These are phyloP conservation scores for Trametes gibbosa DNA, from an alignment of 768 basidiomycete species.

Conservation along the genomic window DNA sequence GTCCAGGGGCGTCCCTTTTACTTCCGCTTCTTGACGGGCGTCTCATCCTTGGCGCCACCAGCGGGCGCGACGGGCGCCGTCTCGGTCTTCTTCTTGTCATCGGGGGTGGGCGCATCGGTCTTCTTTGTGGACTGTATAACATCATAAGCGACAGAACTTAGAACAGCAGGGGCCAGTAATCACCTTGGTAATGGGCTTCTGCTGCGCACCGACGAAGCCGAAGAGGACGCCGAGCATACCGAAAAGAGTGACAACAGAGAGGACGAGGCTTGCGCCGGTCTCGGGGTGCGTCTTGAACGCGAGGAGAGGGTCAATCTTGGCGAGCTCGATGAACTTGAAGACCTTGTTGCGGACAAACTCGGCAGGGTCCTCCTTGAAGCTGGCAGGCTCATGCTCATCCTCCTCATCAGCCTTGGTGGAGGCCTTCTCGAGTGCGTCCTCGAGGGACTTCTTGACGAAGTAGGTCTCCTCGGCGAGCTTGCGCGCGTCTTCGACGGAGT, in stretches of 20 bases:
- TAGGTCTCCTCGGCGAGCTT: slow-evolving; percentile 85
- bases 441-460: slow-evolving; percentile 82
- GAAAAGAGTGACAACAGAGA: slow-evolving; percentile 74
- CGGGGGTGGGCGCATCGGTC: slow-evolving; percentile 61
- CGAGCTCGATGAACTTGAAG: slow-evolving; percentile 76
- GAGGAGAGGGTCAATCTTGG: slow-evolving; percentile 67
- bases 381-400: slow-evolving; percentile 35
- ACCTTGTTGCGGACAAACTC: slow-evolving; percentile 78
- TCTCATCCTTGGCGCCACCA: slow-evolving; percentile 72
- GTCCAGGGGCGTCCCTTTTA: slow-evolving; percentile 30
- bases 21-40: slow-evolving; percentile 72
- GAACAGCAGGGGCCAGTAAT: slow-evolving; percentile 11
- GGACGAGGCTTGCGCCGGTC: slow-evolving; percentile 75
- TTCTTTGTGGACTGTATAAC: slow-evolving; percentile 66
- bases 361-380: slow-evolving; percentile 73
- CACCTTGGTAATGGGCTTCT: slow-evolving; percentile 74
- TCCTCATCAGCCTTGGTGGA: slow-evolving; percentile 40
- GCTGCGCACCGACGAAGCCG: slow-evolving; percentile 70
- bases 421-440: slow-evolving; percentile 60
- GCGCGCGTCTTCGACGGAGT: slow-evolving; percentile 85
- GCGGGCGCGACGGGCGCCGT: slow-evolving; percentile 68
- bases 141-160: not conserved
- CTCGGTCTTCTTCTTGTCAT: slow-evolving; percentile 65
- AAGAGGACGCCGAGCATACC: slow-evolving; percentile 81
- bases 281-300: slow-evolving; percentile 91